These are phyloP conservation scores for Metschnikowia lachancei DNA, from an alignment of 805 yeast species.

Conservation along the genomic window DNA sequence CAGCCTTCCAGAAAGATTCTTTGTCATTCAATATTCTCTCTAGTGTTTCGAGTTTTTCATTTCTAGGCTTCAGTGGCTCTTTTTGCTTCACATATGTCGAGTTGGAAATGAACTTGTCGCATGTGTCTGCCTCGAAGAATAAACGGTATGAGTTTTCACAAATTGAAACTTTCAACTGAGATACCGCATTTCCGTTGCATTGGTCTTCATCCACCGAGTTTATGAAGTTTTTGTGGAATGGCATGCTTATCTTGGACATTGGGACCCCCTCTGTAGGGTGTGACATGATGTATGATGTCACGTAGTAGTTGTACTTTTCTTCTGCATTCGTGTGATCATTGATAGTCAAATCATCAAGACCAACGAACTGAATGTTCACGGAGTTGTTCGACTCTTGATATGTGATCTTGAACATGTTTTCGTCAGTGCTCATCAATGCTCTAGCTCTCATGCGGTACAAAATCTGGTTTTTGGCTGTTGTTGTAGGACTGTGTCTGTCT, in stretches of 20 bases:
- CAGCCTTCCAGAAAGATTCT: constrained; percentile 52
- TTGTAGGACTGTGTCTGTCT: constrained; percentile 61
- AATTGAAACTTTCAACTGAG: constrained; percentile 74
- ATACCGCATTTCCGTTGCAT: constrained; percentile 60
- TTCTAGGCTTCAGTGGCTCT: constrained; percentile 24
- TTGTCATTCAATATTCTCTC: constrained; percentile 47
- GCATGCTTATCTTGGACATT: constrained; percentile 69
- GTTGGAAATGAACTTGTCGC: constrained; percentile 73
- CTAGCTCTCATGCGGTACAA: constrained; percentile 86
- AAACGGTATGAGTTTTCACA: constrained; percentile 76
- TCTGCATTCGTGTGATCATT: constrained; percentile 65
- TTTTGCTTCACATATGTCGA: constrained; percentile 44
- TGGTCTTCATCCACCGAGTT: constrained; percentile 55
- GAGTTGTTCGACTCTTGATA: constrained; percentile 52
- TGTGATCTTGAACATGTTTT: constrained; percentile 86
- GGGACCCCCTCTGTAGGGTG: constrained; percentile 97
- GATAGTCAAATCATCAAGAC: constrained; percentile 83
- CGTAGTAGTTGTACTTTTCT: constrained; percentile 88
- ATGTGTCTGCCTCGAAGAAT: constrained; percentile 74
- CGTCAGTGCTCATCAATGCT: constrained; percentile 72
- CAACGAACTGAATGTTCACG: constrained; percentile 77
- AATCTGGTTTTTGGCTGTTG: constrained; percentile 85
- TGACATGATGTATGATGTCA: constrained; percentile 88
- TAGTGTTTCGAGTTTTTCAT: constrained; percentile 34
- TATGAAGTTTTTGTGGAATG: constrained; percentile 64